phyloP scores from a whole-genome alignment of 306 rosid genomes.

The Casuarina glauca region DNA sequence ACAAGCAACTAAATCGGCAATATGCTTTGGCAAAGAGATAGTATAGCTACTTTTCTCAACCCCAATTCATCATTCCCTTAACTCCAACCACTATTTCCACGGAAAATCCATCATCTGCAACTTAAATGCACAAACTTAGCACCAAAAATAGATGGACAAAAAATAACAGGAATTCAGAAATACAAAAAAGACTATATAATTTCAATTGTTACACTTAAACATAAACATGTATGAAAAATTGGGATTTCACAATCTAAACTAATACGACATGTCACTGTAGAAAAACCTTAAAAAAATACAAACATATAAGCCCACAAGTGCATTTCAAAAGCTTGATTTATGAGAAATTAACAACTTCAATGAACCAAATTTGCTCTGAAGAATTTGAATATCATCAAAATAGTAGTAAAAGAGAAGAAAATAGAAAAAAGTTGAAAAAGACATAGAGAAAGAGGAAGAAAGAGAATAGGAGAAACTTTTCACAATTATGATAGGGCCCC shows the following conservation, averaged over 20 bases:
- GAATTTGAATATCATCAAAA: constrained; percentile 11
- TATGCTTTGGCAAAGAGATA: too few species aligned
- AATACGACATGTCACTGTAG: background rate
- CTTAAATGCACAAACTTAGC: constrained; percentile 78
- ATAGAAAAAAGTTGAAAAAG: too few species aligned
- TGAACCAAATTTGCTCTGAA: background rate
- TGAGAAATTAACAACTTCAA: constrained; percentile 13
- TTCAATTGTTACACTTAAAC: background rate
- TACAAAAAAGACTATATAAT: background rate
- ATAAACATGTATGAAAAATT: too few species aligned
- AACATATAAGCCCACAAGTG: background rate
- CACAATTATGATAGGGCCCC: too few species aligned
- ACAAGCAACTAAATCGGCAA: too few species aligned
- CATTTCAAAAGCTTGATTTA: background rate
- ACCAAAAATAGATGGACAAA: constrained; percentile 26
- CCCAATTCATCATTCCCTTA: constrained; percentile 65
- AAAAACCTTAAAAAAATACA: background rate
- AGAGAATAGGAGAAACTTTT: too few species aligned
- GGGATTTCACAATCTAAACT: too few species aligned
- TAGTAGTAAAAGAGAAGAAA: background rate
- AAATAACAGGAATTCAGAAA: constrained; percentile 24
- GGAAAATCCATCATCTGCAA: constrained; percentile 88
- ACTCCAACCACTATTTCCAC: constrained; percentile 84
- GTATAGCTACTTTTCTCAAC: constrained; percentile 36
- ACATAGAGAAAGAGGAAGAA: too few species aligned